Conservation (phyloP, 2,329 filamentous ascomycete genomes). For the Fusarium burgessii region DNA sequence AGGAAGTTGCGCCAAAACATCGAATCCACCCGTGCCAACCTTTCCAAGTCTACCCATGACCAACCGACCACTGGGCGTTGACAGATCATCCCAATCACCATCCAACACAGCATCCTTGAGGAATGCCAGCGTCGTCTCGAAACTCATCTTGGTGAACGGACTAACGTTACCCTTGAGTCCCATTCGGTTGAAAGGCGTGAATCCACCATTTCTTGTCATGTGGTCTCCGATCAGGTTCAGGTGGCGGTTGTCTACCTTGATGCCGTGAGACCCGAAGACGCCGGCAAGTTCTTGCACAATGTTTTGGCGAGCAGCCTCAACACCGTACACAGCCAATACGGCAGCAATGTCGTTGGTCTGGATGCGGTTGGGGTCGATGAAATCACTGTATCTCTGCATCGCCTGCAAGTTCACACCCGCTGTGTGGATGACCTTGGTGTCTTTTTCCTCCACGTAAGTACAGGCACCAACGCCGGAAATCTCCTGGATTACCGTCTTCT, state of each 20-base stretch:
- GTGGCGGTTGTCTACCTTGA: slow-evolving; percentile 91
- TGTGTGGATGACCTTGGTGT: slow-evolving; percentile 75
- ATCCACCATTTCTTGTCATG: slow-evolving; percentile 95
- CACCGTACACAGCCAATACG: slow-evolving; percentile 87
- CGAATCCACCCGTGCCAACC: slow-evolving; percentile 91
- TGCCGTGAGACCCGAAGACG: slow-evolving; percentile 92
- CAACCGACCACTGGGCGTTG: slow-evolving; percentile 86
- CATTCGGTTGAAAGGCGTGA: slow-evolving; percentile 92
- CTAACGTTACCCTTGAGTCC: slow-evolving; percentile 86
- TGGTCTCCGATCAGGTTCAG: slow-evolving; percentile 95
- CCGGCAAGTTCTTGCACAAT: slow-evolving; percentile 88
- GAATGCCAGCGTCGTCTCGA: slow-evolving; percentile 96
- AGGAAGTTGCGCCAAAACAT: slow-evolving; percentile 77
- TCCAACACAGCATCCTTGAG: slow-evolving; percentile 92
- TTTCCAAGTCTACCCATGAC: slow-evolving; percentile 86
- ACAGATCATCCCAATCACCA: slow-evolving; percentile 89
- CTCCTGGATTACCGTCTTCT: slow-evolving; percentile 85
- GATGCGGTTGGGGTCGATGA: slow-evolving; percentile 87
- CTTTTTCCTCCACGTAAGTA: slow-evolving; percentile 69
- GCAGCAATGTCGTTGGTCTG: slow-evolving; percentile 93
- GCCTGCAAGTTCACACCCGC: slow-evolving; percentile 88
- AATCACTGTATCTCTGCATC: slow-evolving; percentile 88
- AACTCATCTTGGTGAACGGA: slow-evolving; percentile 99
- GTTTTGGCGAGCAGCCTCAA: slow-evolving; percentile 88
- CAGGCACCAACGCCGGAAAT: slow-evolving; percentile 82